Base-by-base conservation (phyloP, 208 protist species). In the Herpetomonas tarakana region DNA sequence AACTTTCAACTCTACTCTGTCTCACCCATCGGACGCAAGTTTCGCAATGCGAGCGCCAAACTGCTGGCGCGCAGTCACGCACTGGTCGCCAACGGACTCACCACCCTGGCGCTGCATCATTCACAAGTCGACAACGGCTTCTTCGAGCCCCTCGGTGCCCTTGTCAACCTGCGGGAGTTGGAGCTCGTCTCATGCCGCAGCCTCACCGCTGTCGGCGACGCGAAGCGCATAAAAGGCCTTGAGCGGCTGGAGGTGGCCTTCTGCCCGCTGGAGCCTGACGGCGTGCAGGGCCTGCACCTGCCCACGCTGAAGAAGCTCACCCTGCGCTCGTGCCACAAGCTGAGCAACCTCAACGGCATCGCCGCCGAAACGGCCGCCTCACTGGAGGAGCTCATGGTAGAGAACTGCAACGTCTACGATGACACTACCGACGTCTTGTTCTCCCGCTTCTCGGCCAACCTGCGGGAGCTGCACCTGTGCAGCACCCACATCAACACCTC, bases 11-110 rank as follows among this genome's bases (percentile, higher is more conserved):
- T 93, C 16, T 78, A 68, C 39, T 91, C 81, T 22, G 75, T 93
- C 26, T 89, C 83, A 0, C 78, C 87, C 3, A 81, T 93, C 26
- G 87, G 81, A 0, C 78, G 79, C 3, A 93, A 93, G 67, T 91
- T 93, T 58, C 71, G 71, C 16, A 89, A 69, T 18, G 65, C 65
- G 65, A 87, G 78, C 52, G 84, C 79, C 14, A 86, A 76, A 25
- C 63, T 89, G 52, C 68, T 93, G 22, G 66, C 70, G 38, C 80
- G 87, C 19, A 81, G 90, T 55, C 68, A 91, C 54, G 69, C 78
- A 22, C 52, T 76, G 2, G 83, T 93, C 4, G 76, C 87, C 18
- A 82, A 85, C 52, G 87, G 87, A 0, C 65, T 93, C n/a, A 78
- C 78, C 6, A 68, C 72, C 28, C 71, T 93, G 19, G 74, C 73